Evolutionary conservation across 1,139 yeast species (phyloP), one percentile per base, ranked within the genome.

Genomic region (Saccharomyces pastorianus): DNA sequence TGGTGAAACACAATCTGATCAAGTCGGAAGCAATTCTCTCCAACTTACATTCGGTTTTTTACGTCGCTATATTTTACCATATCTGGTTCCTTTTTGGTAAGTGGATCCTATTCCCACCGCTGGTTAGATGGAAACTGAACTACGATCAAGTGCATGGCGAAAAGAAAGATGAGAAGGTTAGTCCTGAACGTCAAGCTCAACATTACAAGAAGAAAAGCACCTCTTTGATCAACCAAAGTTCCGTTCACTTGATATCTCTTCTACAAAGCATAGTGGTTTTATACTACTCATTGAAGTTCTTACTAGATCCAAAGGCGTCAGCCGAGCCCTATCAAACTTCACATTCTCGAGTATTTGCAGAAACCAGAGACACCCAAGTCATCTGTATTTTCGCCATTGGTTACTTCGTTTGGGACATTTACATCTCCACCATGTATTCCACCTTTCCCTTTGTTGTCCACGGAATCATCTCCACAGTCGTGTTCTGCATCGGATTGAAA

Each of bases 391-490:
- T 84, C 67, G 91, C 96, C 6, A 66, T 80, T 29, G 96, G 96
- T 1, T 93, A 93, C 73, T 93, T 93, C 68, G 62, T 88, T n/a
- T 93, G 99, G 99, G 99, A 93, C 69, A 69, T 85, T 27, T 70
- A 76, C 56, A 83, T 88, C 57, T 89, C 96, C 52, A 50, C 79
- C 7, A 69, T 72, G 51, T 81, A 86, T 71, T 79, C 82, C 54
- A 70, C 77, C 7, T 71, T 83, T 59, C 95, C 96, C 14, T 93
- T 91, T 67, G 78, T 88, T 59, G 70, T 90, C 57, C 99, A 93
- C 68, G 99, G 96, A 1, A 61, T 86, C 48, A 87, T 93, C 13
- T 93, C 97, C 0, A 75, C 89, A 52, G 76, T 78, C 57, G 96
- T 89, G 48, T 90, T 87, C 67, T 71, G 73, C 28, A 79, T 83